A percentile compares a stretch with the other conserved stretches of the same genome.
phyloP scores from a whole-genome alignment of 257 asterid genomes.

The Cynanchum wilfordii region DNA sequence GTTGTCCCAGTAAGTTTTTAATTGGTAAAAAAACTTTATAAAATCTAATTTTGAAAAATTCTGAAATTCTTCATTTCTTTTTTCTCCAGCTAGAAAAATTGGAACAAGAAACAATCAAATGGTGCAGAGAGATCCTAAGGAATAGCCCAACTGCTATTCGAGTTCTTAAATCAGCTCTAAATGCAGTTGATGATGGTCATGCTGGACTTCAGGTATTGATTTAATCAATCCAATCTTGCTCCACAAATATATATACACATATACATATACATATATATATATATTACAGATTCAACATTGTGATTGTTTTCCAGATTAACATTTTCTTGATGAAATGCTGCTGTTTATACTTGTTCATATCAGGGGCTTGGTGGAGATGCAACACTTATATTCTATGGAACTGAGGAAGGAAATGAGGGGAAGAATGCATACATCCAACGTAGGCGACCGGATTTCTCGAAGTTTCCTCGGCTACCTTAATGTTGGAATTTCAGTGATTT shows the following conservation, averaged over 20 bases:
- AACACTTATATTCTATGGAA: constrained; percentile 80
- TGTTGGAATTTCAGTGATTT: neutral
- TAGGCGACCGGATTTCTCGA: constrained; percentile 76
- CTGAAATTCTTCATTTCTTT: neutral
- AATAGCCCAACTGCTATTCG: constrained; percentile 92
- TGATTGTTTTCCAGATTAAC: neutral
- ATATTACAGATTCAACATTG: neutral
- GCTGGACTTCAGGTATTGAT: constrained; percentile 84
- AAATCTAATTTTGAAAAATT: neutral
- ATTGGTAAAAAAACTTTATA: neutral
- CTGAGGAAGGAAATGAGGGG: constrained; percentile 91
- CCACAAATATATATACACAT: neutral
- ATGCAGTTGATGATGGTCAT: constrained; percentile 93
- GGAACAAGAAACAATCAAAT: constrained; percentile 81
- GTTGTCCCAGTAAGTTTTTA: constrained; percentile 72
- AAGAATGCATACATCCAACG: constrained; percentile 64
- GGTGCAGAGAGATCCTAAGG: constrained; percentile 89
- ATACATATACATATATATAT: no score
- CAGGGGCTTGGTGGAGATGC: constrained; percentile 93
- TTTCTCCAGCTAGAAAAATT: constrained; percentile 51
- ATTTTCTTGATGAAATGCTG: neutral
- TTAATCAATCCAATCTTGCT: neutral
- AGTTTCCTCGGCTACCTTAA: constrained; percentile 73
- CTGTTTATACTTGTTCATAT: neutral
- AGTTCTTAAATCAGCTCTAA: constrained; percentile 75